phyloP scores from a whole-genome alignment of 129 eudicot species.

The Calendula officinalis region DNA sequence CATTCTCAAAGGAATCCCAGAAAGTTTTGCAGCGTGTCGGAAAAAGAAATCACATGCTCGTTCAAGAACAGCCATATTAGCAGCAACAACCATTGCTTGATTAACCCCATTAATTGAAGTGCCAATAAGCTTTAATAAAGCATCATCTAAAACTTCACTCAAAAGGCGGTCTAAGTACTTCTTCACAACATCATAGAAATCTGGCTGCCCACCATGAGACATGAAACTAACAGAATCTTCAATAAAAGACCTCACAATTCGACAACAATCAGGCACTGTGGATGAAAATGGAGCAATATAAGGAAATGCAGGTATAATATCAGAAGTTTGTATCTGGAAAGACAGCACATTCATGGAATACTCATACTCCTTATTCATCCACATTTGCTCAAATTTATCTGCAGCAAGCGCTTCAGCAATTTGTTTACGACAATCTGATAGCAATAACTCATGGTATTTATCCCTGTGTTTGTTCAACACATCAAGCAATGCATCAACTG shows the following conservation, averaged over 20 bases:
- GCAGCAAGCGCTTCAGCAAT: conserved; percentile 73
- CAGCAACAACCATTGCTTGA: conserved; percentile 96
- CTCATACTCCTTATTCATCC: conserved; percentile 88
- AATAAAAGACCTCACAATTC: conserved; percentile 80
- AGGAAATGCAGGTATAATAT: conserved; percentile 82
- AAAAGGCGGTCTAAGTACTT: conserved; percentile 84
- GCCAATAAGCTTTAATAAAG: conserved; percentile 59
- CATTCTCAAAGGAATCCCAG: conserved; percentile 77
- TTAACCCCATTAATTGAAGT: conserved; percentile 68
- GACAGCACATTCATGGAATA: conserved; percentile 92
- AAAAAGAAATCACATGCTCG: conserved; percentile 95
- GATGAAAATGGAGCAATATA: conserved; percentile 86
- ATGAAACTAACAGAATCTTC: conserved; percentile 94
- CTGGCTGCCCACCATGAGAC: conserved; percentile 91
- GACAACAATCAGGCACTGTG: conserved; percentile 92
- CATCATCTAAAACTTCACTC: conserved; percentile 83
- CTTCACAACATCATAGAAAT: conserved; percentile 85
- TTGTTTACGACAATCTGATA: conserved; percentile 86
- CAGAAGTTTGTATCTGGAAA: conserved; percentile 83
- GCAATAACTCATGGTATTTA: conserved; percentile 78
- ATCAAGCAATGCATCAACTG: conserved; percentile 85
- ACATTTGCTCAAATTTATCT: conserved; percentile 91
- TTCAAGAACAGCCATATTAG: conserved; percentile 90
- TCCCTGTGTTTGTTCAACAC: conserved; percentile 88
- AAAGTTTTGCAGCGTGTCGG: conserved; percentile 93